A percentile compares a stretch with the other conserved stretches of the same genome.
phyloP scores from a whole-genome alignment of 202 grass and related monocot species.

The Carex arenaria region DNA sequence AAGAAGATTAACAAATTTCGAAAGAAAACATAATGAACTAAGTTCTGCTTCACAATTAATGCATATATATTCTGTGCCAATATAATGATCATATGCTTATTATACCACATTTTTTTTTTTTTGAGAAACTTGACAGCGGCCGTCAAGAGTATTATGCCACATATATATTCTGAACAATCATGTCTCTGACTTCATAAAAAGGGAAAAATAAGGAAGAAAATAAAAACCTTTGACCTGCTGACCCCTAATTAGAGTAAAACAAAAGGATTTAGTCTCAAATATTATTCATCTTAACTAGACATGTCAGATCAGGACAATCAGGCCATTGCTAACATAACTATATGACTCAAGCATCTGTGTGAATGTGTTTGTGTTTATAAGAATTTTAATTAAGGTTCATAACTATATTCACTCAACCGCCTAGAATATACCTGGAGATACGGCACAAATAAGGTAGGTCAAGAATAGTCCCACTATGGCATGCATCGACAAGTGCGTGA shows the following conservation, averaged over 20 bases:
- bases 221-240: not conserved
- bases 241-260: not conserved
- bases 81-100: too few relatives aligned
- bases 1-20: not conserved
- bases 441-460: constrained; percentile 84
- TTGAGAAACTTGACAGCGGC: too few relatives aligned
- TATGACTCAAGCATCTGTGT: not conserved
- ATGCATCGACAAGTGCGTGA: constrained; percentile 77
- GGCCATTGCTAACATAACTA: not conserved
- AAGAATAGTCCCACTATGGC: constrained; percentile 88
- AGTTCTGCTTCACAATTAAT: not conserved
- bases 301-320: not conserved
- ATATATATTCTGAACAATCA: not conserved
- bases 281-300: not conserved
- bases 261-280: not conserved
- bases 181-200: not conserved
- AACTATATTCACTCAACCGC: not conserved
- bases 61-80: not conserved
- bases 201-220: not conserved
- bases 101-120: too few relatives aligned
- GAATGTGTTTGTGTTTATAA: not conserved
- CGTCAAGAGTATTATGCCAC: not conserved
- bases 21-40: not conserved
- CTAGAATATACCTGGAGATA: constrained; percentile 35
- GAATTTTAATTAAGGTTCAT: not conserved